Conservation (phyloP, 2,329 filamentous ascomycete genomes). For the Fusarium veterinarium region DNA sequence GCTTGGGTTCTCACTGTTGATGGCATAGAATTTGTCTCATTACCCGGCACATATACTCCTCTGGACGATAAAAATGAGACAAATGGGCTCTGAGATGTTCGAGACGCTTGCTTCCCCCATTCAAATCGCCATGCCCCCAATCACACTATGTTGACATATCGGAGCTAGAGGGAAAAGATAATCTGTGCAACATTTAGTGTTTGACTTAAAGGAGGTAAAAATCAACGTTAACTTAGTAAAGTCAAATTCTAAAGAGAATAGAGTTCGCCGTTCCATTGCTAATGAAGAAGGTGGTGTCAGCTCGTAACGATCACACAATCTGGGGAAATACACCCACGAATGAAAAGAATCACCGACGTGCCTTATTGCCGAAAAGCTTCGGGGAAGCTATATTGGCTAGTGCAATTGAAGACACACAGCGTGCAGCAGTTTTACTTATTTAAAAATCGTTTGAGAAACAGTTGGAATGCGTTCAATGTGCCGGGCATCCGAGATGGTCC, state of each 20-base stretch:
- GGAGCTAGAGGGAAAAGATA: no score
- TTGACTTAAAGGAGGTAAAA: background rate
- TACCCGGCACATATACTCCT: background rate
- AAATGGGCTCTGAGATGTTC: fast-evolving
- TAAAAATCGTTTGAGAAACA: background rate
- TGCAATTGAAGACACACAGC: background rate
- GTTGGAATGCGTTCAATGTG: background rate
- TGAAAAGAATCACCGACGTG: background rate
- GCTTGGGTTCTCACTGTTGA: background rate
- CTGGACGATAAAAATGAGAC: background rate
- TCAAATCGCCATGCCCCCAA: background rate
- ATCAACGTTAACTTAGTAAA: background rate
- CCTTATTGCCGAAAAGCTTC: background rate
- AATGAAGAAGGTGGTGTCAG: background rate
- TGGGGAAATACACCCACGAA: background rate
- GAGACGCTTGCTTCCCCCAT: fast-evolving
- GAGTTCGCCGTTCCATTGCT: background rate
- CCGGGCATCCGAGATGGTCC: slow-evolving; percentile 14
- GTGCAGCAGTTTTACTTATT: background rate
- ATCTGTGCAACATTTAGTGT: fast-evolving
- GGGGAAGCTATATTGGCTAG: background rate
- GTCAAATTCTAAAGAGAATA: background rate
- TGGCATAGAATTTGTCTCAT: background rate
- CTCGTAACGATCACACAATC: background rate
- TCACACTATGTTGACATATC: fast-evolving